phyloP scores from a whole-genome alignment of 106 monocot genomes.

The Triglochin maritima region DNA sequence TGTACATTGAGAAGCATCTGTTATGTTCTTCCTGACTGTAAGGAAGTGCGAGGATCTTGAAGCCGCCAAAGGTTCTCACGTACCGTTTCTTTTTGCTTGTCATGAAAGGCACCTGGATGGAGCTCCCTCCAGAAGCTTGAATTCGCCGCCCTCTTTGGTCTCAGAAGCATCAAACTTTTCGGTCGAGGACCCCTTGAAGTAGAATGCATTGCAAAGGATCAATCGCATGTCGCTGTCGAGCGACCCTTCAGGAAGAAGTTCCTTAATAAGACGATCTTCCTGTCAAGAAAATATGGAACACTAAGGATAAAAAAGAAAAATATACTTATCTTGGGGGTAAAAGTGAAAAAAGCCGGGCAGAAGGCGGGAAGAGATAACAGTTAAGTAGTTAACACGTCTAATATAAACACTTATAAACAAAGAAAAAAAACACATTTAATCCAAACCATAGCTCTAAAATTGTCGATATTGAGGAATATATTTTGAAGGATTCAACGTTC shows the following conservation, averaged over 20 bases:
- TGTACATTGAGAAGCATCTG: conserved; percentile 72
- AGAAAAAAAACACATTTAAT: too few species aligned
- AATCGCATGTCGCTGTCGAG: conserved; percentile 41
- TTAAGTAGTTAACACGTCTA: too few species aligned
- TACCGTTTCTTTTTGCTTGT: conserved; percentile 32
- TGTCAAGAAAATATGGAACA: too few species aligned
- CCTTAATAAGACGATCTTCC: conserved; percentile 59
- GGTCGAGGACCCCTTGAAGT: conserved; percentile 76
- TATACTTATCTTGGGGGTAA: too few species aligned
- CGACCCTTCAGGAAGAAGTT: conserved; percentile 51
- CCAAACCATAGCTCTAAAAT: too few species aligned
- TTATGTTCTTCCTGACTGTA: conserved; percentile 51
- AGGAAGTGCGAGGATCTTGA: conserved; percentile 53
- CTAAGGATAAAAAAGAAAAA: too few species aligned
- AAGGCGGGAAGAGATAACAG: too few species aligned
- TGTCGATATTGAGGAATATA: too few species aligned
- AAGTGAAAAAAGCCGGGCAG: too few species aligned
- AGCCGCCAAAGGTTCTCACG: conserved; percentile 33
- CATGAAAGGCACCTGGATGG: conserved; percentile 43
- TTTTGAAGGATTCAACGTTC: too few species aligned
- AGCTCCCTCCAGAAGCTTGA: conserved; percentile 38
- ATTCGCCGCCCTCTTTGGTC: conserved; percentile 36
- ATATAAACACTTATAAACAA: too few species aligned
- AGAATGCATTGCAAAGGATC: conserved; percentile 65
- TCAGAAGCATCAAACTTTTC: conserved; percentile 46